Base-by-base conservation (phyloP, 2,329 filamentous ascomycete species). In the Colletotrichum sp. region DNA sequence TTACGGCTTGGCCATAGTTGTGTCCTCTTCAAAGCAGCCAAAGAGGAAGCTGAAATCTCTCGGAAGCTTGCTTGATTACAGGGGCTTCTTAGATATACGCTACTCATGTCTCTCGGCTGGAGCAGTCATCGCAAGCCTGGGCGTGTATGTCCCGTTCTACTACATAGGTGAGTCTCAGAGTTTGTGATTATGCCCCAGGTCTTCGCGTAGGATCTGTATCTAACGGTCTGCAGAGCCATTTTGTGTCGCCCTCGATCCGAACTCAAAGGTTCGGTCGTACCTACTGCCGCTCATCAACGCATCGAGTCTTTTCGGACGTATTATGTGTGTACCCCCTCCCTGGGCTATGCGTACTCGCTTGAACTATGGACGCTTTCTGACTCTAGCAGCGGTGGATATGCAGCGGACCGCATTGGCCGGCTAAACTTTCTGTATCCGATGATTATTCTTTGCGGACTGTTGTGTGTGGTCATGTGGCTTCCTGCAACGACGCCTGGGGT, bases 231-330 rank as follows among this genome's bases (percentile, higher is more conserved):
- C 6, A 87, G 75, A 76, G 60, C 65, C 75, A 78, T 89, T 87
- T 80, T 85, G 30, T 88, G 83, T 75, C 83, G 82, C 32, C 85
- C 85, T 52, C 83, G 84, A 57, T 59, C 76, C n/a, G 26, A 21
- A 32, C 49, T 72, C 52, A 18, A 78, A 77, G 55, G 83, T 86
- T 66, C 81, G 84, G 18, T 84, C 84, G 28, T 87, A 88, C 79
- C 81, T 87, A 15, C 83, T 89, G 36, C 81, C 85, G 13, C 80
- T 87, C 66, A 81, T 90, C 73, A 89, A 89, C 79, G 86, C 83
- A 21, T 86, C 86, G 13, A 87, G 87, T 64, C 82, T 88, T 66
- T 80, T 87, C 12, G 88, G 88, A 9, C 86, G 88, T 30, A 78
- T 89, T 39, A 76, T 87, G 16, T 76, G 32, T 32, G 75, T 13